Base-by-base conservation (phyloP, 257 asterid species). In the Euphrasia confusa region DNA sequence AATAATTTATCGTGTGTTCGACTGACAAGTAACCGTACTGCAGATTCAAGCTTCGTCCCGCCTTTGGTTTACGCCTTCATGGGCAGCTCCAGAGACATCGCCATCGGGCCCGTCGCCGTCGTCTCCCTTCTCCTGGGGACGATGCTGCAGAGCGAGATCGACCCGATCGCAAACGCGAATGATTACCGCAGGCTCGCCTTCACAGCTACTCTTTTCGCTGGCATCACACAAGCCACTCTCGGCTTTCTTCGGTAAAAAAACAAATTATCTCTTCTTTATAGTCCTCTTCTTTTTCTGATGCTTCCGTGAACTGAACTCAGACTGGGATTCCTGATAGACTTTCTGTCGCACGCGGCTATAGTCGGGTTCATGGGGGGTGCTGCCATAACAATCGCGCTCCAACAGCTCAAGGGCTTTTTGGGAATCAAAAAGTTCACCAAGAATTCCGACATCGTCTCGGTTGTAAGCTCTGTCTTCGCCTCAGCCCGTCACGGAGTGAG, bases 331-430 rank as follows among this genome's bases (percentile, higher is more conserved):
- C 63, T 92, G 66, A 84, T 92, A 3, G 98, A 92, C 71, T 92
- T 92, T 75, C 69, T 92, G 60, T 92, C 98, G 9, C 98, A 92
- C 60, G 98, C 98, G 49, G 98, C 98, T 5, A 76, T 92, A 13
- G 95, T 92, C 45, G 98, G 98, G 53, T 92, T 92, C 75, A 89
- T 92, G 97, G 95, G 74, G 0, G 98, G 98, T 44, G 90, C 98
- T 14, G 98, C 98, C n/a, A 86, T 92, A 65, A 92, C 98, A 27
- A 92, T 92, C 69, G 90, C 95, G 47, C 87, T 92, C 27, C 98
- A 91, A 72, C 98, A 86, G 50, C 90, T 91, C 3, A 88, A 81
- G 70, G 98, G 95, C 2, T 83, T 91, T 72, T 75, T 91, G 60
- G 98, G 98, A 60, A 91, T 88, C 12, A 73, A 77, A 21, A 75